These are phyloP conservation scores for Sclerotinia borealis DNA, from an alignment of 2,329 filamentous ascomycete species.

Conservation along the genomic window DNA sequence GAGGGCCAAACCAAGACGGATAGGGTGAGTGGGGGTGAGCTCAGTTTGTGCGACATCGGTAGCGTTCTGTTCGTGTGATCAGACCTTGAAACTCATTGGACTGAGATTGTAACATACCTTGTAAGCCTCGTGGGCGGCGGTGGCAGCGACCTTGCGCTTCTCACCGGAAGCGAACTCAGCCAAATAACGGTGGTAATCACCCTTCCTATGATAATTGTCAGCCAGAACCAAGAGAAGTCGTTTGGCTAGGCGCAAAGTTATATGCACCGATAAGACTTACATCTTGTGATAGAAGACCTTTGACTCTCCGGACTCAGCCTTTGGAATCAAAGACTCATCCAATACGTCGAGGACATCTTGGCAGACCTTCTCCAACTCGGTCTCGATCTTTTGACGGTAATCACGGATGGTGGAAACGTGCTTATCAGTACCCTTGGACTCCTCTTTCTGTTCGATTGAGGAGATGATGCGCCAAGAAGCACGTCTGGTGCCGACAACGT, in stretches of 20 bases:
- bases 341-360: slow-evolving; percentile 95
- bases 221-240: slow-evolving; percentile 15
- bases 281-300: slow-evolving; percentile 99
- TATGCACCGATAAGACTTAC: slow-evolving; percentile 49
- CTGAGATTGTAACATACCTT: slow-evolving; percentile 57
- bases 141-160: slow-evolving; percentile 84
- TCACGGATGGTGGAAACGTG: slow-evolving; percentile 91
- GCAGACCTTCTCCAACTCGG: slow-evolving; percentile 95
- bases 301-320: slow-evolving; percentile 93
- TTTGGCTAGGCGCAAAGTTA: slow-evolving; percentile 10
- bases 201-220: slow-evolving; percentile 60
- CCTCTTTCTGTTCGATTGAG: slow-evolving; percentile 99
- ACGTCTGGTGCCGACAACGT: slow-evolving; percentile 96
- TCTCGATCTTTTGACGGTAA: slow-evolving; percentile 98
- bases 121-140: slow-evolving; percentile 89
- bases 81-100: not conserved
- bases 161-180: slow-evolving; percentile 90
- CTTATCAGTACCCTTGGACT: slow-evolving; percentile 95
- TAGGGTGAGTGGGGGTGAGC: slow-evolving; percentile 94
- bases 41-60: slow-evolving; percentile 98
- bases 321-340: slow-evolving; percentile 88
- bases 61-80: slow-evolving; percentile 59
- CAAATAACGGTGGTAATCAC: slow-evolving; percentile 93
- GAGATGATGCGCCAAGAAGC: slow-evolving; percentile 99
- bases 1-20: slow-evolving; percentile 92